Base-by-base conservation (phyloP, 129 eudicot species). In the Flaveria ramosissima region DNA sequence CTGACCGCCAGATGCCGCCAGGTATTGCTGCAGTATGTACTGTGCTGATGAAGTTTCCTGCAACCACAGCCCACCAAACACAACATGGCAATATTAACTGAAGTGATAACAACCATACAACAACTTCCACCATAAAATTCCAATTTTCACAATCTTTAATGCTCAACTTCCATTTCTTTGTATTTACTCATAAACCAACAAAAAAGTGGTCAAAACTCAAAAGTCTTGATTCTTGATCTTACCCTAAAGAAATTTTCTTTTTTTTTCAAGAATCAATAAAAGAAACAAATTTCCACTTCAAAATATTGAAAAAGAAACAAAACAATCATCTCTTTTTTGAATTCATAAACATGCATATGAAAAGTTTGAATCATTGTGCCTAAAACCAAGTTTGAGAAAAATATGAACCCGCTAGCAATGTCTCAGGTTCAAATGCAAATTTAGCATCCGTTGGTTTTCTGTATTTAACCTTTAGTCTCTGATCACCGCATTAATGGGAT, bases 31-130 rank as follows among this genome's bases (percentile, higher is more conserved):
- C 87, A 92, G 68, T 83, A 92, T 92, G 85, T 92, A 92, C 80
- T 92, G 98, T 52, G 98, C 98, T n/a, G 98, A 92, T 11, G 98
- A 92, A 19, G 98, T 88, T 80, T 92, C 98, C 98, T 92, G 86
- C 70, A 81, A 66, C 73, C 82, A 74, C 55, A 73, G 19, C 70
- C 70, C 85, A 72, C 68, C 85, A 74, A 77, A 77, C 68, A 61
- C 2, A 70, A 0, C 9, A 70, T 15, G 51, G 53, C 50, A 45
- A 45, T 45, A 45, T 78, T 16, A 23, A 16, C 6, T 14, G 8
- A 9, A 57, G 2, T 17, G 73, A 30, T 24, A 39, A 51, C 24
- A 51, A 63, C 65, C 8, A 27, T 63, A 50, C 56, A 71, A 77
- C 85, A 71, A 67, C 82, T 64, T 70, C 80, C 72, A 75, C 64